Evolutionary conservation across 2,329 filamentous ascomycete genomes (phyloP).

Genomic region (Talaromyces funiculosus): DNA sequence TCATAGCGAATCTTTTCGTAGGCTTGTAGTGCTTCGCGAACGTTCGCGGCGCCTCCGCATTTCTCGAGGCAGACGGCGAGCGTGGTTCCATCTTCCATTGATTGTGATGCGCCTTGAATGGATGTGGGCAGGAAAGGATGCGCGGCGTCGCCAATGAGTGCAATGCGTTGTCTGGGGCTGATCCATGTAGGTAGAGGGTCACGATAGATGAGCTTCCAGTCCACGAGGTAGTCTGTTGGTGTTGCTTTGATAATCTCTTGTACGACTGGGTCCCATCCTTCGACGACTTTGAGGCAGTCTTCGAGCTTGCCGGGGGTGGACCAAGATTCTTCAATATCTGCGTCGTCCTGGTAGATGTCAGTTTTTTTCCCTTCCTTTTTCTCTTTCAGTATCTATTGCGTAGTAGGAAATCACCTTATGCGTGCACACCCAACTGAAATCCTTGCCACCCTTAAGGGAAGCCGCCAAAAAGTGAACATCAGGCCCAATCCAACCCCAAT

Average conservation of each 20-base stretch:
- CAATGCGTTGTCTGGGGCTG: conserved; percentile 21
- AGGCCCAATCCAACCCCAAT: conserved; percentile 49
- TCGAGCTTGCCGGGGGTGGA: conserved; percentile 45
- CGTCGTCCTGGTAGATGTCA: conserved; percentile 35
- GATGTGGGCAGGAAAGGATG: conserved; percentile 40
- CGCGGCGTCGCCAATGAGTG: conserved; percentile 34
- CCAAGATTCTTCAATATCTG: conserved; percentile 52
- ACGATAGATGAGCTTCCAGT: conserved; percentile 24
- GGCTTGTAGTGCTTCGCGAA: conserved; percentile 22
- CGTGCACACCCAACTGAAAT: conserved; percentile 52
- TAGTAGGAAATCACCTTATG: conserved; percentile 34
- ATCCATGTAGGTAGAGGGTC: conserved; percentile 24
- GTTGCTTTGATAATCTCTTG: conserved; percentile 29
- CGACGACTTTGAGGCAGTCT: conserved; percentile 46
- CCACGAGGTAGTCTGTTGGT: conserved; percentile 21
- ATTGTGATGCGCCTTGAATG: conserved; percentile 40
- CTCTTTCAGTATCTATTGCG: not conserved
- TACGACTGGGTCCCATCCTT: conserved; percentile 20
- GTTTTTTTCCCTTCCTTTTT: too few relatives aligned
- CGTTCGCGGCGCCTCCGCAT: conserved; percentile 19
- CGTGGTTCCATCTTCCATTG: conserved; percentile 40
- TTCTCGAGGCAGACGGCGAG: conserved; percentile 25
- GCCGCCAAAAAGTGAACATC: conserved; percentile 41
- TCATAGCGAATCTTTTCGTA: conserved; percentile 21
- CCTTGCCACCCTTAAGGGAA: conserved; percentile 46